Evolutionary conservation across 495 filamentous ascomycete species (phyloP), one percentile per base, ranked within the genome.

Genomic region (Lophium mytilinum): DNA sequence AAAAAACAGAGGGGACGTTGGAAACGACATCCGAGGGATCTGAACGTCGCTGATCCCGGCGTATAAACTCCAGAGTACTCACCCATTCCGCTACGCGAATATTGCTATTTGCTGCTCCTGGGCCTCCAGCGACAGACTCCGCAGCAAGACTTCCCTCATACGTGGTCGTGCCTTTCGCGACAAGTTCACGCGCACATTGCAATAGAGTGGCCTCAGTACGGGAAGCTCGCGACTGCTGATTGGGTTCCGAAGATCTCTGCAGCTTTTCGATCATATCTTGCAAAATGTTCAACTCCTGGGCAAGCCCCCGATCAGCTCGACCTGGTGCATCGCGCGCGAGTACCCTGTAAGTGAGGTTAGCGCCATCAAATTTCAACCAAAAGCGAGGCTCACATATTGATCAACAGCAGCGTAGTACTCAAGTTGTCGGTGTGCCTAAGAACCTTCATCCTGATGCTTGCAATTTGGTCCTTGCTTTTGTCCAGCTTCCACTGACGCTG

Each of bases 331-430:
- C 19, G 37, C 37, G 47, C 39, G 52, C 41, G 39, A 40, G 48
- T 33, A 57, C 53, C 53, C 58, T 61, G 53, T 18, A 24, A 11
- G 14, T 53, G 30, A 53, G 37, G 49, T 61, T 24, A 56, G 46
- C 54, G 34, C 37, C 30, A n/a, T 55, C 48, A 52, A 53, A 52
- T 17, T 18, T 42, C 17, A 37, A 51, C 35, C 2, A 40, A 52
- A 52, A 55, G 45, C 37, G 43, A 51, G 35, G 24, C 58, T 61
- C 58, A 61, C 58, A 36, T 53, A 52, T 61, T 47, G 47, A 61
- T 56, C 42, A 61, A 56, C 39, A 61, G 37, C 21, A 56, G 48
- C 12, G 52, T 61, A 50, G 46, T 56, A 39, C 37, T 47, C 47
- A 61, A 52, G 48, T 53, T 61, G 34, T 56, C 48, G 39, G 53